Conservation (phyloP, 805 yeast species). For the Lachancea sp. region DNA sequence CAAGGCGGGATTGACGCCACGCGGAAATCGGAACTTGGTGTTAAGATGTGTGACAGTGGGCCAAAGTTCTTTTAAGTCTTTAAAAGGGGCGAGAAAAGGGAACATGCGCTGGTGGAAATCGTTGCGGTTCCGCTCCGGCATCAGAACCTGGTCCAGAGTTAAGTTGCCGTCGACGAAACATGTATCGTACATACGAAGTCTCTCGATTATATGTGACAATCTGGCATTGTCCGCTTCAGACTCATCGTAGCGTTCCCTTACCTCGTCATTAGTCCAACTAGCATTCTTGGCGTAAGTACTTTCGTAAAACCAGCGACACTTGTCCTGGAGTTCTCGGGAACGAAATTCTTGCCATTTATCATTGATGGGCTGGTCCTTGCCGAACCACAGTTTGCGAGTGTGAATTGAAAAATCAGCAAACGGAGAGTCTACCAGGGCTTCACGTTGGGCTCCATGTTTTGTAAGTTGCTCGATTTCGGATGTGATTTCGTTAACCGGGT, state of each 20-base stretch:
- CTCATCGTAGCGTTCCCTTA: constrained; percentile 13
- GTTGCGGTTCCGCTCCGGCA: not conserved
- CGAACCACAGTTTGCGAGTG: not conserved
- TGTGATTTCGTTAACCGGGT: not conserved
- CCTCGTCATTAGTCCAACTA: constrained; percentile 21
- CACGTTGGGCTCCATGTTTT: too few species aligned
- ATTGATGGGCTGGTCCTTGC: too few species aligned
- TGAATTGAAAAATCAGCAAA: not conserved
- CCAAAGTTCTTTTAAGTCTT: constrained; percentile 14
- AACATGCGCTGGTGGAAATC: constrained; percentile 24
- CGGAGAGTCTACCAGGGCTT: constrained; percentile 2
- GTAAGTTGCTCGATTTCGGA: not conserved
- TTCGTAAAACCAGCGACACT: constrained; percentile 22
- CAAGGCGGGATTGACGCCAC: constrained; percentile 1
- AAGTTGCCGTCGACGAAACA: constrained; percentile 23
- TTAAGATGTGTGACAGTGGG: constrained; percentile 18
- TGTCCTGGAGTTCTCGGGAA: constrained; percentile 9
- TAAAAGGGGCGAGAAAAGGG: constrained; percentile 20
- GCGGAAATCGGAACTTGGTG: not conserved
- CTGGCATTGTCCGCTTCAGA: constrained; percentile 20
- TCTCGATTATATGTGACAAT: constrained; percentile 21
- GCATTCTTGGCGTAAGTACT: constrained; percentile 15
- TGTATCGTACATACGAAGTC: constrained; percentile 25
- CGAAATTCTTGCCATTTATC: constrained; percentile 1
- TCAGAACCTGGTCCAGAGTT: constrained; percentile 13